Conservation (phyloP, 208 protist species). For the Trypanosoma conorhini region DNA sequence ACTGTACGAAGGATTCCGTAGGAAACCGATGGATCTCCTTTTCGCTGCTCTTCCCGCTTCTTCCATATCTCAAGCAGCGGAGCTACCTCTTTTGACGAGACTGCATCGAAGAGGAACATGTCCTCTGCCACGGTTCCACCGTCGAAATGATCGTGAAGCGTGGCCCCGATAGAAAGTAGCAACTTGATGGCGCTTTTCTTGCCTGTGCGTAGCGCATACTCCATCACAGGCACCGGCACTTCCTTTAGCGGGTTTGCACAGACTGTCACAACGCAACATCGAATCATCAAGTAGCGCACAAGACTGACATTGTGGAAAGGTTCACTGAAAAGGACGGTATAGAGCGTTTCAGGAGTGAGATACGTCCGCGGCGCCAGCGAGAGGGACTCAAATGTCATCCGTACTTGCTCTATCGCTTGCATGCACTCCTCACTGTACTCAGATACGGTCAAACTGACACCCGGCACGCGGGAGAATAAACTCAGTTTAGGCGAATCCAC, state of each 20-base stretch:
- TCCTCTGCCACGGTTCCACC: slow-evolving; percentile 48
- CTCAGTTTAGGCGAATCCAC: not conserved
- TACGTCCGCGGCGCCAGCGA: slow-evolving; percentile 49
- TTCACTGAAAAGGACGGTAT: slow-evolving; percentile 47
- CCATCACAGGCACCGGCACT: slow-evolving; percentile 48
- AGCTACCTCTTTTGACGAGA: slow-evolving; percentile 35
- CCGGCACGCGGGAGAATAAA: not conserved
- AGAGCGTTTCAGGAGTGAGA: slow-evolving; percentile 61
- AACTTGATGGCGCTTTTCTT: slow-evolving; percentile 41
- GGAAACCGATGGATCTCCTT: slow-evolving; percentile 41
- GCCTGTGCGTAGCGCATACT: slow-evolving; percentile 47
- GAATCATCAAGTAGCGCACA: slow-evolving; percentile 52
- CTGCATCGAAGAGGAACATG: slow-evolving; percentile 36
- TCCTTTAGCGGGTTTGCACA: slow-evolving; percentile 49
- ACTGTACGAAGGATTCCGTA: slow-evolving; percentile 54
- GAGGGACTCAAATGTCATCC: slow-evolving; percentile 46
- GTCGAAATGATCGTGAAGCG: slow-evolving; percentile 42
- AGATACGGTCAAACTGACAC: slow-evolving; percentile 29
- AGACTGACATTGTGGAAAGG: slow-evolving; percentile 27
- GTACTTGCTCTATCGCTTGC: slow-evolving; percentile 45
- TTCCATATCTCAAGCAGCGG: slow-evolving; percentile 36
- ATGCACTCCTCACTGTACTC: slow-evolving; percentile 52
- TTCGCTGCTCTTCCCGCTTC: slow-evolving; percentile 26
- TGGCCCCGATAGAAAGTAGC: slow-evolving; percentile 56
- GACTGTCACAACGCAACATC: slow-evolving; percentile 50